phyloP scores from a whole-genome alignment of 352 stramenopile species.

The Discostella stelligera region DNA sequence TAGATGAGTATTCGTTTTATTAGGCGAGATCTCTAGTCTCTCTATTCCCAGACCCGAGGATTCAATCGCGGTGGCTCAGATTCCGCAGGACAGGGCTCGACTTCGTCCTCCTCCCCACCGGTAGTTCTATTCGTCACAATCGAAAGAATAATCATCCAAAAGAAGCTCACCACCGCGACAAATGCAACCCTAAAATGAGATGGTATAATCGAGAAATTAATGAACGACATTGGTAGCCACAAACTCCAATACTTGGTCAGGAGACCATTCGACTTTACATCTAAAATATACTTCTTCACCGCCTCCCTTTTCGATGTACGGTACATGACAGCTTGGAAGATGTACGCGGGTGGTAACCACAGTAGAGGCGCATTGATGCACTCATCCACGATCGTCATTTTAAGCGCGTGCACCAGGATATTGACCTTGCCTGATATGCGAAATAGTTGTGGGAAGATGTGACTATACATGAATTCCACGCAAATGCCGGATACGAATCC shows the following conservation, averaged over 20 bases:
- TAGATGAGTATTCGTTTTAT: background rate
- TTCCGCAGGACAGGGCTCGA: constrained; percentile 17
- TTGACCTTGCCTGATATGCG: background rate
- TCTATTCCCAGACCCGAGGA: constrained; percentile 22
- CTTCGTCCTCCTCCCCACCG: background rate
- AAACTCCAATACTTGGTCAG: constrained; percentile 29
- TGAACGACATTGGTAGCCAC: constrained; percentile 27
- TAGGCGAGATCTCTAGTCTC: background rate
- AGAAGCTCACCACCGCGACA: constrained; percentile 35
- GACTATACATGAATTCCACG: constrained; percentile 22
- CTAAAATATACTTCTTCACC: constrained; percentile 29
- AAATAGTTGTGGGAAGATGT: constrained; percentile 25
- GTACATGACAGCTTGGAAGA: constrained; percentile 34
- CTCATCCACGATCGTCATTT: constrained; percentile 43
- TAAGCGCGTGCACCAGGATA: background rate
- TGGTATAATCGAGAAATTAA: constrained; percentile 34
- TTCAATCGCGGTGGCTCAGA: constrained; percentile 10
- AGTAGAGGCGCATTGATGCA: constrained; percentile 39
- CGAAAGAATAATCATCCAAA: constrained; percentile 43
- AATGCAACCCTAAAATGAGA: constrained; percentile 31
- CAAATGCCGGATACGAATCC: constrained; percentile 9
- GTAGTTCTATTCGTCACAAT: constrained; percentile 16
- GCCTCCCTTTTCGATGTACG: constrained; percentile 31
- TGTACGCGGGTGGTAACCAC: constrained; percentile 45
- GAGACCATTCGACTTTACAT: constrained; percentile 42